These are phyloP conservation scores for Leishmania arabica DNA, from an alignment of 208 protist species.

Conservation along the genomic window DNA sequence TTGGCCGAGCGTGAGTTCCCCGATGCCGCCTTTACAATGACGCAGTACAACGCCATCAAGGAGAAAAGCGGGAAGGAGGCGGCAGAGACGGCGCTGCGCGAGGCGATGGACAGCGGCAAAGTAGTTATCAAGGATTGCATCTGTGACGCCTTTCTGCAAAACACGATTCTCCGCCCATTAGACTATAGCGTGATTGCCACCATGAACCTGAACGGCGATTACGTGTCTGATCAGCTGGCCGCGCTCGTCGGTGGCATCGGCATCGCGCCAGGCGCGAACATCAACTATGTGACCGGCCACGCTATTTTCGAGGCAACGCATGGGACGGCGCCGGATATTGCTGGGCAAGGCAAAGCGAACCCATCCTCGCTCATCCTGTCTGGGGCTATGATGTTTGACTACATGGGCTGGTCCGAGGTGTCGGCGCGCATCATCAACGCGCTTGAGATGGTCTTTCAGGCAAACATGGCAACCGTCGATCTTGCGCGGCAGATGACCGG, in stretches of 20 bases:
- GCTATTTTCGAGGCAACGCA: constrained; percentile 64
- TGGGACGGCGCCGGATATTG: constrained; percentile 61
- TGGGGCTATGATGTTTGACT: constrained; percentile 50
- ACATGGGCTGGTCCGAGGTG: constrained; percentile 53
- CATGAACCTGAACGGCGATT: constrained; percentile 60
- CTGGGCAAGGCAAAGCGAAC: constrained; percentile 45
- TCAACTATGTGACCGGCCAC: constrained; percentile 57
- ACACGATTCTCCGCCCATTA: constrained; percentile 43
- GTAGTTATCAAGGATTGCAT: constrained; percentile 64
- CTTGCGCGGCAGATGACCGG: constrained; percentile 38
- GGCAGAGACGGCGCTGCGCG: constrained; percentile 30
- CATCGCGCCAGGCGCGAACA: constrained; percentile 59
- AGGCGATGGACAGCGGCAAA: constrained; percentile 38
- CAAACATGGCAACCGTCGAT: constrained; percentile 40
- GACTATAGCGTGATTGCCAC: constrained; percentile 57
- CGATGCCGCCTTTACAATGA: constrained; percentile 33
- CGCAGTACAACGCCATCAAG: constrained; percentile 39
- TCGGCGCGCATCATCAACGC: constrained; percentile 33
- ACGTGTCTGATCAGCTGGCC: constrained; percentile 63
- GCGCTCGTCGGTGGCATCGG: constrained; percentile 77
- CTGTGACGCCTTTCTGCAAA: constrained; percentile 57
- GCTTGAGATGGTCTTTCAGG: constrained; percentile 42
- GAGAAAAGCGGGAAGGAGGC: constrained; percentile 38
- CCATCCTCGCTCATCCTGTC: constrained; percentile 53
- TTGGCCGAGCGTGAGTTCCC: constrained; percentile 46